Conservation (phyloP, 495 filamentous ascomycete species). For the Immersiella caudata region DNA sequence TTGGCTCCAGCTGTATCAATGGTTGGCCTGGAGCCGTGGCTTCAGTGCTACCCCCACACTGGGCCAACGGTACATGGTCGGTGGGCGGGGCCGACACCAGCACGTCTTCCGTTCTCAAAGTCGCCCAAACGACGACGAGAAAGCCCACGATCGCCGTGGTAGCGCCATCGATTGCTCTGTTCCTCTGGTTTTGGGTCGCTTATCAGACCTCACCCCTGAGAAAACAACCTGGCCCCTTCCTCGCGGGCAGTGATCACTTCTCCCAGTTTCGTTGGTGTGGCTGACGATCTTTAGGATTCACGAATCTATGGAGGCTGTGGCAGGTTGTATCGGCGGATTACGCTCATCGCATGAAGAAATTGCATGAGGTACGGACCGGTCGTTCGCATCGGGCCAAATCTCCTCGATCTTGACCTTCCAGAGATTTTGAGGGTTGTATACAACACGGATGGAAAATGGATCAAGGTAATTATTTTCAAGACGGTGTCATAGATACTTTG, state of each 20-base stretch:
- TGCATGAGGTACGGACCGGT: slow-evolving; percentile 43
- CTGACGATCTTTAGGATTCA: slow-evolving; percentile 31
- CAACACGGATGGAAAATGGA: slow-evolving; percentile 33
- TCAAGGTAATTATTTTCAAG: slow-evolving; percentile 21
- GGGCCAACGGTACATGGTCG: background rate
- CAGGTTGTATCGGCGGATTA: slow-evolving; percentile 32
- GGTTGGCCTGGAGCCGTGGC: background rate
- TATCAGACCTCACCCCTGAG: slow-evolving; percentile 34
- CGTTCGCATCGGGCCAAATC: slow-evolving; percentile 43
- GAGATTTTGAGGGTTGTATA: slow-evolving; percentile 32
- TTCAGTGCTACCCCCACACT: background rate
- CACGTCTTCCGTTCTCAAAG: background rate
- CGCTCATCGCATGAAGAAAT: slow-evolving; percentile 33
- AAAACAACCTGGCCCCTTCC: slow-evolving; percentile 38
- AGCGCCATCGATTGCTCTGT: slow-evolving; percentile 20
- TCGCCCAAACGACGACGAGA: background rate
- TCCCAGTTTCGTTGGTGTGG: background rate
- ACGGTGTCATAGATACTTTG: too few relatives aligned
- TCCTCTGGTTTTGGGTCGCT: slow-evolving; percentile 33
- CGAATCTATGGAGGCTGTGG: slow-evolving; percentile 37
- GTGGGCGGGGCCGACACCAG: background rate
- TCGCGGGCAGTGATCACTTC: slow-evolving; percentile 27
- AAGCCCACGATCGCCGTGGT: background rate
- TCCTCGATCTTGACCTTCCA: slow-evolving; percentile 36
- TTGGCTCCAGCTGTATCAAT: background rate